These are phyloP conservation scores for Meira miltonrushii DNA, from an alignment of 1,284 basidiomycete genomes.

Conservation along the genomic window DNA sequence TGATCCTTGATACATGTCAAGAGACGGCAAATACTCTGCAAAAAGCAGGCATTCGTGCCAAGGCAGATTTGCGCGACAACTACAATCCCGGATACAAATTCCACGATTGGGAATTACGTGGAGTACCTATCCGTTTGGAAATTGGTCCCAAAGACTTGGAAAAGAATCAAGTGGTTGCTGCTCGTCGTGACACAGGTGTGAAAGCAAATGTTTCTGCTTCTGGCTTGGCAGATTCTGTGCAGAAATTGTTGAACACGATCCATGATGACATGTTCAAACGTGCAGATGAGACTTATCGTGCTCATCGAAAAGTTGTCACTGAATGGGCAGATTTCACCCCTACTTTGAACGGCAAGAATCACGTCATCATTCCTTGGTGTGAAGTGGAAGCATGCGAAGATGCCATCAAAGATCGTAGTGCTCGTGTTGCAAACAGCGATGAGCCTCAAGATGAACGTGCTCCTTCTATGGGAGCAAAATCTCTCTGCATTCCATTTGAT, in stretches of 20 bases:
- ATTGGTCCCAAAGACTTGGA: conserved; percentile 88
- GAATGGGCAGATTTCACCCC: conserved; percentile 87
- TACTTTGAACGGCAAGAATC: conserved; percentile 79
- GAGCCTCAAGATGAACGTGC: conserved; percentile 66
- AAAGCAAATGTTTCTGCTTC: conserved; percentile 30
- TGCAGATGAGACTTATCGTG: conserved; percentile 71
- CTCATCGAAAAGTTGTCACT: conserved; percentile 68
- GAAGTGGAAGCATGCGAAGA: conserved; percentile 91
- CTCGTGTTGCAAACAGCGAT: conserved; percentile 53
- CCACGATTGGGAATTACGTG: conserved; percentile 90
- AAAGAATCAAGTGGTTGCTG: conserved; percentile 74
- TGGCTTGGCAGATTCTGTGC: conserved; percentile 22
- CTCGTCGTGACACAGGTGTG: conserved; percentile 76
- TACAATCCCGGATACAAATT: conserved; percentile 99
- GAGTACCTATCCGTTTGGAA: conserved; percentile 93
- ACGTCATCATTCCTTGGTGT: conserved; percentile 93
- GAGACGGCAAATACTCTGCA: conserved; percentile 58
- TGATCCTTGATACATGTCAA: conserved; percentile 68
- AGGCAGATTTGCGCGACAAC: conserved; percentile 85
- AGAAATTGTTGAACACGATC: conserved; percentile 71
- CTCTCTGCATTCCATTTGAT: conserved; percentile 92
- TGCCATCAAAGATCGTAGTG: conserved; percentile 92
- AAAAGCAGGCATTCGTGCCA: conserved; percentile 72
- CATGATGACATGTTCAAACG: conserved; percentile 81
- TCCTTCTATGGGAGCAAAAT: conserved; percentile 96